Base-by-base conservation (phyloP, 2,329 filamentous ascomycete genomes). In the Fusarium sp. region DNA sequence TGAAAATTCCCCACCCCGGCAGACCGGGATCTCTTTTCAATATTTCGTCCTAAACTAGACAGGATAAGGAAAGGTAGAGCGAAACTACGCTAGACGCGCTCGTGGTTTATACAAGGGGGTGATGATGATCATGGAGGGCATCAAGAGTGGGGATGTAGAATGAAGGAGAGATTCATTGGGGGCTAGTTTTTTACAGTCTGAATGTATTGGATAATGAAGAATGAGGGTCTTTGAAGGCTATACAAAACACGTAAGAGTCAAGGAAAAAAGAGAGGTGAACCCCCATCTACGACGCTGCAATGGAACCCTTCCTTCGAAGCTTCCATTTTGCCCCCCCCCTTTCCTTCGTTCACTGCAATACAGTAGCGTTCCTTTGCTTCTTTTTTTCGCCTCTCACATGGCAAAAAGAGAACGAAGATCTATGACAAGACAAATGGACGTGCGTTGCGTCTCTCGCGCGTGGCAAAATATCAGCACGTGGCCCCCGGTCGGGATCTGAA, bases 201-300 rank as follows among this genome's bases (percentile, higher is more conserved):
- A n/a, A 24, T 4, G 22, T 18, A 50, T 50, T 50, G 16, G 14
- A 27, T 27, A 50, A 50, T 8, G 22, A 14, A 45, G 20, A 13
- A 13, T 22, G 13, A 16, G 40, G 9, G 29, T 31, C 10, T 10
- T 31, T 45, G 40, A 45, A 45, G 40, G 24, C 40, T 45, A 20
- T 45, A 45, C 18, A n/a, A n/a, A 10, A 42, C n/a, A 42, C 38
- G 42, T 50, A n/a, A 52, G 47, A 52, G 47, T 52, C 47, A 31
- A 52, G 47, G n/a, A n/a, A n/a, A n/a, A 50, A n/a, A 29, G 29
- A 31, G 8, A 31, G 29, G 22, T 24, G 24, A 50, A 18, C 45
- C 47, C 47, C 47, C 47, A 52, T 52, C 47, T 52, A 52, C 24
- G 47, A 52, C 47, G 47, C 47, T 52, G 47, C 47, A 52, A 52